phyloP scores from a whole-genome alignment of 176 grass and related monocot species.

The Bothriochloa decipiens region DNA sequence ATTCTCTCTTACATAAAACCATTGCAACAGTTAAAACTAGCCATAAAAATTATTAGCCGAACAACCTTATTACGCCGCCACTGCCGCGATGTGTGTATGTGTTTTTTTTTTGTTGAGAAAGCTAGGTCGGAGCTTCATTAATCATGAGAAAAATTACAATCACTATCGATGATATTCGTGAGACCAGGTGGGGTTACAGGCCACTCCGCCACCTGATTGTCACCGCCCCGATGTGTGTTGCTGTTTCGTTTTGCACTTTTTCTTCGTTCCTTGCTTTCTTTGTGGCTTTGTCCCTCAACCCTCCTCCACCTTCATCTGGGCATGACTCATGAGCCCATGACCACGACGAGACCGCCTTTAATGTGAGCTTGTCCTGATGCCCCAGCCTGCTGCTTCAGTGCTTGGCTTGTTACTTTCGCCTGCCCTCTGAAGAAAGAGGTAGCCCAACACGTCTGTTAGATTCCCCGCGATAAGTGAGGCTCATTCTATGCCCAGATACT shows the following conservation, averaged over 20 bases:
- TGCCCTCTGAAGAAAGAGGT: neutral
- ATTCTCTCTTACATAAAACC: too few relatives aligned
- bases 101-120: too few relatives aligned
- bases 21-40: too few relatives aligned
- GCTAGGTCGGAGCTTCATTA: too few relatives aligned
- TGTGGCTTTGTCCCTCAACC: neutral
- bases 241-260: neutral
- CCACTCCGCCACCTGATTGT: too few relatives aligned
- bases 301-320: neutral
- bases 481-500: neutral
- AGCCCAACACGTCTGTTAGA: slow-evolving; percentile 24
- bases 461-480: neutral
- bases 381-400: neutral
- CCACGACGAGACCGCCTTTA: neutral
- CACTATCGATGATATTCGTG: too few relatives aligned
- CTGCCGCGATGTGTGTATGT: too few relatives aligned
- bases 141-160: too few relatives aligned
- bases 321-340: neutral
- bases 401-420: neutral
- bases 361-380: neutral
- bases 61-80: too few relatives aligned
- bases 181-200: too few relatives aligned
- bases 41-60: too few relatives aligned
- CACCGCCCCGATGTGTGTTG: neutral
- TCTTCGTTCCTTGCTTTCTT: neutral